Evolutionary conservation across 2,329 filamentous ascomycete species (phyloP), one percentile per base, ranked within the genome.

Genomic region (Cladosporium sp.): DNA sequence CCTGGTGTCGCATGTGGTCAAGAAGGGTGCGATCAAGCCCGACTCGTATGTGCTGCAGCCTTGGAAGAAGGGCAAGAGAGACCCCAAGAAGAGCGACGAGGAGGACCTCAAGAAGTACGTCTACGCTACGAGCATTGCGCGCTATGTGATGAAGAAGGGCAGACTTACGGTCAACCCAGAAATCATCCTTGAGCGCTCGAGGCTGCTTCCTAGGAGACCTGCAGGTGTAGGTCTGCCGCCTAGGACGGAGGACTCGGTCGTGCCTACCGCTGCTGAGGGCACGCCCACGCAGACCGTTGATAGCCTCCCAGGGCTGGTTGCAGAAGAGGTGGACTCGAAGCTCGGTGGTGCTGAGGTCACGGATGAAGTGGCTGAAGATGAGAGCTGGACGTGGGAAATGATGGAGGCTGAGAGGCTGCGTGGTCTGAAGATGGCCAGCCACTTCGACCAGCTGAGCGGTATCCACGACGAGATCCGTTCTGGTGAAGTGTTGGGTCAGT

Each of bases 111-210:
- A 76, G 66, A 77, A 78, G 48, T 76, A 80, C 13, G 76, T 84
- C n/a, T 83, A 78, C 67, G 81, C 81, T 10, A 83, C 80, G n/a
- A 80, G 78, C 8, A 75, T 84, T 39, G 79, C 82, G 1, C 78
- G 82, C 58, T 84, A 84, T 67, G 82, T 84, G 2, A 79, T 83
- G 66, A 84, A 84, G 73, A 79, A 79, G 67, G 82, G 81, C 1
- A 84, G 94, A 26, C 83, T 95, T 72, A 98, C 94, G 0, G 87
- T 98, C 4, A 88, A 93, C 69, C 93, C 95, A 0, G 90, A 93
- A 70, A 83, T 91, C 56, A 83, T 94, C 8, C 82, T 98, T 28
- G 82, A 86, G 51, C 85, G 89, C 39, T 89, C 89, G 58, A 88
- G 88, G 1, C 81, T 97, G 75, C 80, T 98, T 59, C 95, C 95